These are phyloP conservation scores for Sanguinoderma infundibulare DNA, from an alignment of 1,284 basidiomycete genomes.

Conservation along the genomic window DNA sequence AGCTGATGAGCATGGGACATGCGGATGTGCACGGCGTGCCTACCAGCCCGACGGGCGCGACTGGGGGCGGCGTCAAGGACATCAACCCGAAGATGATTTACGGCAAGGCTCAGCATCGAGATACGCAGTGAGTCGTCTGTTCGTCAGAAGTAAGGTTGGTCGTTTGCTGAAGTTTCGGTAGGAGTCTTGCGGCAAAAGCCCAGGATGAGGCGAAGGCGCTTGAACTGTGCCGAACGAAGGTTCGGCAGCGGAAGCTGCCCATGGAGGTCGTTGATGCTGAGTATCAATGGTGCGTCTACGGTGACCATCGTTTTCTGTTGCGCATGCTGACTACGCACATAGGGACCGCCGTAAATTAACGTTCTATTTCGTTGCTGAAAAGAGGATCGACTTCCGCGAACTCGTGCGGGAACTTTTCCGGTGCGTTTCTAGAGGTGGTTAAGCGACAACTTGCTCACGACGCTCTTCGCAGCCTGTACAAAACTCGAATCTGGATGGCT, in stretches of 20 bases:
- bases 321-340: constrained; percentile 5
- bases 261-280: constrained; percentile 99
- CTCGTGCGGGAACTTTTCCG: constrained; percentile 92
- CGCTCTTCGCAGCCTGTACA: constrained; percentile 59
- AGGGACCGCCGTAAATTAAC: constrained; percentile 98
- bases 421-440: constrained; percentile 40
- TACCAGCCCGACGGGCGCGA: constrained; percentile 56
- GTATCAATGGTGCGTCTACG: constrained; percentile 85
- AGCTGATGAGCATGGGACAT: constrained; percentile 44
- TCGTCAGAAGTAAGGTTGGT: not conserved
- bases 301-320: not conserved
- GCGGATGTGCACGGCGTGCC: constrained; percentile 48
- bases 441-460: not conserved
- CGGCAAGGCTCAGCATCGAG: constrained; percentile 85
- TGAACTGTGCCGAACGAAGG: constrained; percentile 89
- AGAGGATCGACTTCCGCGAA: constrained; percentile 96
- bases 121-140: constrained; percentile 73
- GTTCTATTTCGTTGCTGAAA: constrained; percentile 96
- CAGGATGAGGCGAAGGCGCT: constrained; percentile 94
- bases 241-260: constrained; percentile 89
- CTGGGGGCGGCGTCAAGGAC: constrained; percentile 70
- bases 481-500: constrained; percentile 84
- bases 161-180: constrained; percentile 36
- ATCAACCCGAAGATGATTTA: constrained; percentile 97
- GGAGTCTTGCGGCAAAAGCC: constrained; percentile 77